These are phyloP conservation scores for Eimeria necatrix DNA, from an alignment of 169 alveolate genomes.

Conservation along the genomic window DNA sequence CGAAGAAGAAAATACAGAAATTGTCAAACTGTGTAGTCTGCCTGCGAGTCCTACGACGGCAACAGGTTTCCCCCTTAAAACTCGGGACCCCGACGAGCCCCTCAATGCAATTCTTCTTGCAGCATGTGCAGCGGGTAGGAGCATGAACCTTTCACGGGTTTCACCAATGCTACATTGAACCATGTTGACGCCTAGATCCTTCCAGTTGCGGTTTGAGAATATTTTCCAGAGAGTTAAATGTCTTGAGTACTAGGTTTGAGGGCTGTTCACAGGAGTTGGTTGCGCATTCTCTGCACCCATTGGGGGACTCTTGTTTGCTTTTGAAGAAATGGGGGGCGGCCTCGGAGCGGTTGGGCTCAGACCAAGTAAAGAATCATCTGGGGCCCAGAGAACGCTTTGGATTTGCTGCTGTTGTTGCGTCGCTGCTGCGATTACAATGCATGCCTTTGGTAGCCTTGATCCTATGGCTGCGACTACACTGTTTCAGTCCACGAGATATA, in stretches of 20 bases:
- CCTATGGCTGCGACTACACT: constrained; percentile 45
- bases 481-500: constrained; percentile 41
- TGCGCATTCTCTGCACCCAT: constrained; percentile 89
- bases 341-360: constrained; percentile 76
- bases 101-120: background rate
- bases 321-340: constrained; percentile 84
- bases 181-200: background rate
- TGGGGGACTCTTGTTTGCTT: constrained; percentile 89
- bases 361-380: background rate
- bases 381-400: constrained; percentile 81
- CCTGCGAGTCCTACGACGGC: no score
- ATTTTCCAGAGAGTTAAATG: background rate
- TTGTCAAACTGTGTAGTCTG: no score
- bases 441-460: constrained; percentile 60
- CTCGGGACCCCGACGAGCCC: background rate
- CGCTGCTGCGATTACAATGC: constrained; percentile 78
- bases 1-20: no score
- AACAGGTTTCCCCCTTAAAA: background rate
- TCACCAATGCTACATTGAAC: no score
- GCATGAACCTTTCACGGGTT: background rate
- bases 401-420: constrained; percentile 84
- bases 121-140: constrained; percentile 57
- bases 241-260: background rate
- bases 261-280: constrained; percentile 77
- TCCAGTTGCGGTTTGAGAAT: background rate